Evolutionary conservation across 352 stramenopile species (phyloP).

Genomic region (Phytopythium kandeliae): DNA sequence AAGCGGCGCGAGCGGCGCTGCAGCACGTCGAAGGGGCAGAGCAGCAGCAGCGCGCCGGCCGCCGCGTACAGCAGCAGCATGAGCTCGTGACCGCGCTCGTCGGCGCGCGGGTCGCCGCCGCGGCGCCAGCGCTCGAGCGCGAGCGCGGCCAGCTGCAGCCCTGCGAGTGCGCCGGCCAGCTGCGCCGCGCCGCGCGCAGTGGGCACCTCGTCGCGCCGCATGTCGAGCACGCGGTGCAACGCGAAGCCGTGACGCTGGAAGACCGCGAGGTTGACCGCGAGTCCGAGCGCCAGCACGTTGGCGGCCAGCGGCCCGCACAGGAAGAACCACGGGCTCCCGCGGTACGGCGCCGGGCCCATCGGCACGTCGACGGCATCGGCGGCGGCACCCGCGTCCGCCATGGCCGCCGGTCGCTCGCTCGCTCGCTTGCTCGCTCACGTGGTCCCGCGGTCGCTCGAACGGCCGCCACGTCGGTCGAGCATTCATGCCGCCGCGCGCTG

Average conservation of each 20-base stretch:
- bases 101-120: conserved; percentile 33
- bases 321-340: conserved; percentile 71
- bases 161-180: conserved; percentile 28
- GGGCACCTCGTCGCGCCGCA: conserved; percentile 58
- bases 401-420: neutral
- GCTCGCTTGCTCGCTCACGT: no score
- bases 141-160: conserved; percentile 53
- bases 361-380: conserved; percentile 12
- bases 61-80: conserved; percentile 60
- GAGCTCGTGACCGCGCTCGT: conserved; percentile 63
- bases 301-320: conserved; percentile 68
- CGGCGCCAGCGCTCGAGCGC: conserved; percentile 31
- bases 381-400: conserved; percentile 7
- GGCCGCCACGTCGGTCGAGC: no score
- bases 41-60: conserved; percentile 32
- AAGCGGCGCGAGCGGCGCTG: conserved; percentile 69
- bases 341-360: conserved; percentile 16
- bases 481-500: no score
- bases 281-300: conserved; percentile 57
- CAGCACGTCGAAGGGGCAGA: conserved; percentile 61
- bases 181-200: conserved; percentile 29
- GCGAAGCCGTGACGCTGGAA: conserved; percentile 52
- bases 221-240: conserved; percentile 64
- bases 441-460: no score
- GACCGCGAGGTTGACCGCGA: conserved; percentile 58